Percentiles rank a stretch among this genome's conserved stretches.
Evolutionary conservation across 768 basidiomycete genomes (phyloP).

Genomic region (Paxillus involutus): DNA sequence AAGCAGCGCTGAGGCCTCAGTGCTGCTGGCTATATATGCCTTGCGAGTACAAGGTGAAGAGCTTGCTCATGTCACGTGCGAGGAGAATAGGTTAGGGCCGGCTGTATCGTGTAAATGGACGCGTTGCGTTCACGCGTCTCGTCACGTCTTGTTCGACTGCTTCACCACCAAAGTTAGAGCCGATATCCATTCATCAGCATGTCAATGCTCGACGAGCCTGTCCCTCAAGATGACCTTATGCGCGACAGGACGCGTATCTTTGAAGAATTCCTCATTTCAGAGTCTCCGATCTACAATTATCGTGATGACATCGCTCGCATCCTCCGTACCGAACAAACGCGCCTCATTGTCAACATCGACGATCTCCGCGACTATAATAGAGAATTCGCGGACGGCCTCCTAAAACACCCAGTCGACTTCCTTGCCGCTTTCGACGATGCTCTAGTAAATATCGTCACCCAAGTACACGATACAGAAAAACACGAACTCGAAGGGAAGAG

Average conservation of each 20-base stretch:
- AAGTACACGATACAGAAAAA: slow-evolving; percentile 75
- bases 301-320: slow-evolving; percentile 80
- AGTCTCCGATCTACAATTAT: slow-evolving; percentile 73
- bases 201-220: slow-evolving; percentile 51
- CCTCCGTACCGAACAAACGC: slow-evolving; percentile 78
- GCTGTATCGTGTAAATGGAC: slow-evolving; percentile 25
- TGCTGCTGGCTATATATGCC: too few species aligned
- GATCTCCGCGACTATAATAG: slow-evolving; percentile 92
- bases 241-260: slow-evolving; percentile 77
- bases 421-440: slow-evolving; percentile 90
- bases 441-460: slow-evolving; percentile 68
- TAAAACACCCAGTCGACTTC: slow-evolving; percentile 85
- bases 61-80: slow-evolving; percentile 2
- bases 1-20: too few species aligned
- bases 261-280: slow-evolving; percentile 78
- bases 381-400: slow-evolving; percentile 81
- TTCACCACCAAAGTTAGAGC: background rate
- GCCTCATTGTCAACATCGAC: slow-evolving; percentile 94
- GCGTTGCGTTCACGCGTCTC: slow-evolving; percentile 24
- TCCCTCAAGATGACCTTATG: slow-evolving; percentile 68
- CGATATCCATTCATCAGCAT: slow-evolving; percentile 16
- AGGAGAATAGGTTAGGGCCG: slow-evolving; percentile 31
- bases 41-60: background rate
- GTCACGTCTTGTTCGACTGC: background rate
- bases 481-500: slow-evolving; percentile 78